Percentiles rank a stretch among this genome's conserved stretches.
Conservation (phyloP, 202 grass and related monocot genomes). For the Zizania palustris region DNA sequence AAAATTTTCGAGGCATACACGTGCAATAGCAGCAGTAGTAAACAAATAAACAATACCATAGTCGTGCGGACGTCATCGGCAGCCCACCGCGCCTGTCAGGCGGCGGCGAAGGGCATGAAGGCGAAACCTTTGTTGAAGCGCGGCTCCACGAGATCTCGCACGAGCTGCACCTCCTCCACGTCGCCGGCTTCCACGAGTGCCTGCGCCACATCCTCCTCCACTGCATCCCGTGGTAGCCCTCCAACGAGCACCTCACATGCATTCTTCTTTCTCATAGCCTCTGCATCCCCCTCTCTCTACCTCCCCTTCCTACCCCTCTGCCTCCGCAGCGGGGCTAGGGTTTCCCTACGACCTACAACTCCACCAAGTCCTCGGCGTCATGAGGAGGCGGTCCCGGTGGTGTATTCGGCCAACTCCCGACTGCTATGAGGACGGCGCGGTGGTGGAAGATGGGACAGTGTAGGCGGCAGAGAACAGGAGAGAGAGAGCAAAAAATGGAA, state of each 20-base stretch:
- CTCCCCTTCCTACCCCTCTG: conserved; percentile 8
- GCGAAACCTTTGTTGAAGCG: conserved; percentile 52
- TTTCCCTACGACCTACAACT: no score
- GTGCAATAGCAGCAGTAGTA: neutral
- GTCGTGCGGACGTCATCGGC: conserved; percentile 46
- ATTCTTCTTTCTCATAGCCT: conserved; percentile 36
- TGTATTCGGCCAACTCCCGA: neutral
- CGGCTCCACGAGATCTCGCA: conserved; percentile 37
- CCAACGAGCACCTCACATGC: conserved; percentile 56
- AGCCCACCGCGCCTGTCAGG: conserved; percentile 55
- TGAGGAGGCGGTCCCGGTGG: no score
- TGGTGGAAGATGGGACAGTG: neutral
- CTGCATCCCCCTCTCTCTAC: neutral
- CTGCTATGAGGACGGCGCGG: neutral
- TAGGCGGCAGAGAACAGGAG: no score
- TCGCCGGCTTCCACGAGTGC: conserved; percentile 49
- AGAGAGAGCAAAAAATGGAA: neutral
- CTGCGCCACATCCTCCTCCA: conserved; percentile 46
- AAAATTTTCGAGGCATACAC: no score
- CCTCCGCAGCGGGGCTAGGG: conserved; percentile 47
- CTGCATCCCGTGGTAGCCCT: conserved; percentile 45
- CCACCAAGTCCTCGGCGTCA: no score
- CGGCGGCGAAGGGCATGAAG: conserved; percentile 53
- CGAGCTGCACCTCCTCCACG: conserved; percentile 56
- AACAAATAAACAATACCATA: conserved; percentile 36